These are phyloP conservation scores for Alnus rubra DNA, from an alignment of 306 rosid genomes.

Conservation along the genomic window DNA sequence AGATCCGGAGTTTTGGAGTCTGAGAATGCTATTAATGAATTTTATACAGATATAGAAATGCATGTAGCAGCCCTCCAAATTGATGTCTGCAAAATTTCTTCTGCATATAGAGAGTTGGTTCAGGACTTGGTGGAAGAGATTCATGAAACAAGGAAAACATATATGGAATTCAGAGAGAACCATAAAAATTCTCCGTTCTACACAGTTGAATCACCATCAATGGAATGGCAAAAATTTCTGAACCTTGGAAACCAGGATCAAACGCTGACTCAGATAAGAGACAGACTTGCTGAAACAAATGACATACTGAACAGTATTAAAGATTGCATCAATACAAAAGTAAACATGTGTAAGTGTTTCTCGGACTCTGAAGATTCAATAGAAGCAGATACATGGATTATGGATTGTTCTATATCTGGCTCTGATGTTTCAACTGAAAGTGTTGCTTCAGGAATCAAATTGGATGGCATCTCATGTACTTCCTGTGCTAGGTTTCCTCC, in stretches of 20 bases:
- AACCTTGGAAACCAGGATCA: conserved; percentile 36
- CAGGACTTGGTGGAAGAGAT: conserved; percentile 46
- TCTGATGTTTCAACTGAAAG: conserved; percentile 56
- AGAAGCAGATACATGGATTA: conserved; percentile 54
- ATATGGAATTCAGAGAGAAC: conserved; percentile 41
- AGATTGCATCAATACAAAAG: conserved; percentile 38
- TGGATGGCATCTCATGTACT: conserved; percentile 24
- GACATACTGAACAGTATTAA: conserved; percentile 50
- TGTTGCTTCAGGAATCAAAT: conserved; percentile 42
- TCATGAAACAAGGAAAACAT: conserved; percentile 47
- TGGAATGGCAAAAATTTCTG: conserved; percentile 29
- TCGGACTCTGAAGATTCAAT: conserved; percentile 31
- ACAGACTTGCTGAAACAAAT: conserved; percentile 49
- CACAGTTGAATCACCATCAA: conserved; percentile 26
- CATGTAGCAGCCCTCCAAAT: conserved; percentile 33
- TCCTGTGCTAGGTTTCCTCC: conserved; percentile 26
- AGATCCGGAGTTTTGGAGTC: conserved; percentile 46
- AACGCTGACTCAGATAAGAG: conserved; percentile 48
- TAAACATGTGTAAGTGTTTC: conserved; percentile 30
- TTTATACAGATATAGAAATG: conserved; percentile 44
- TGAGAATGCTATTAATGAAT: conserved; percentile 41
- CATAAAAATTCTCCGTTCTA: conserved; percentile 29
- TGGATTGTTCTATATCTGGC: conserved; percentile 60
- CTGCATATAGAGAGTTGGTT: conserved; percentile 44
- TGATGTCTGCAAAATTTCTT: conserved; percentile 38